phyloP scores from a whole-genome alignment of 495 filamentous ascomycete genomes.

The Annulohypoxylon nitens region DNA sequence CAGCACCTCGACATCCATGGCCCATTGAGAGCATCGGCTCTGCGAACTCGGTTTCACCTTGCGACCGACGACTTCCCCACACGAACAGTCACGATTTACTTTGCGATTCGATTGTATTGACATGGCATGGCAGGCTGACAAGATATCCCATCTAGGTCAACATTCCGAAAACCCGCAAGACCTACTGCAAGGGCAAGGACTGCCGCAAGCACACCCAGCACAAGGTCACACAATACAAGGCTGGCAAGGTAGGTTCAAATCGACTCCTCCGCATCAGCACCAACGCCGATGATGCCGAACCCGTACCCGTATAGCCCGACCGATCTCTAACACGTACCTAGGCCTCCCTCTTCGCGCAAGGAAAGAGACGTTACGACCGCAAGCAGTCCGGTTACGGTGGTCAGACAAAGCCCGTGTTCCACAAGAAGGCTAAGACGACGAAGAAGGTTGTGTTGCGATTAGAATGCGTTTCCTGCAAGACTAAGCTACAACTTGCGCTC shows the following conservation, averaged over 20 bases:
- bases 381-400: conserved; percentile 99
- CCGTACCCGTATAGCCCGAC: not conserved
- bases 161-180: conserved; percentile 85
- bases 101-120: conserved; percentile 12
- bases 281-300: not conserved
- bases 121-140: conserved; percentile 59
- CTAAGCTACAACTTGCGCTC: conserved; percentile 96
- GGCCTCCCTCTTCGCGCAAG: conserved; percentile 88
- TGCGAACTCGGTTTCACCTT: not conserved
- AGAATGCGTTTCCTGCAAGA: conserved; percentile 97
- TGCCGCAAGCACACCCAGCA: conserved; percentile 92
- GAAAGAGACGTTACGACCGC: conserved; percentile 99
- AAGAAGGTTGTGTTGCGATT: conserved; percentile 99
- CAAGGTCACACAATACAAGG: conserved; percentile 86
- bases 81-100: conserved; percentile 12
- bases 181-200: conserved; percentile 89
- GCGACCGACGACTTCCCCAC: conserved; percentile 2
- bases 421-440: conserved; percentile 99
- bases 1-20: not conserved
- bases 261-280: conserved; percentile 11
- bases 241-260: conserved; percentile 73
- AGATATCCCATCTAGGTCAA: conserved; percentile 68
- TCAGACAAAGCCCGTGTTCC: conserved; percentile 91
- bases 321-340: conserved; percentile 31
- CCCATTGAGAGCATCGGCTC: not conserved